Conservation (phyloP, 1,284 basidiomycete genomes). For the Fomitiporia mediterranea region DNA sequence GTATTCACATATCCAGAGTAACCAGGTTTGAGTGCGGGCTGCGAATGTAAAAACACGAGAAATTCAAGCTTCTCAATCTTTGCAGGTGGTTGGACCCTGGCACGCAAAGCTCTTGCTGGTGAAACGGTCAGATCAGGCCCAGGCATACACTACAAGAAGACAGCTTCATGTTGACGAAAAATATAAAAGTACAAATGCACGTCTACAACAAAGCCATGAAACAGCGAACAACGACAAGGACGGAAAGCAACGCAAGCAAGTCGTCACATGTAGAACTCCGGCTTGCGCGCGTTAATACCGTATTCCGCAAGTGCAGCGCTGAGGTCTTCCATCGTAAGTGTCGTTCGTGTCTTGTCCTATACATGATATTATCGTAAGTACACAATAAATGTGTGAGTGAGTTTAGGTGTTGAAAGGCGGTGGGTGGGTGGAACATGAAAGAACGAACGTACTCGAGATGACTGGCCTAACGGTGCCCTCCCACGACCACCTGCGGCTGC, state of each 20-base stretch:
- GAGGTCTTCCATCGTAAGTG: slow-evolving; percentile 96
- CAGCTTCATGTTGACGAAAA: no score
- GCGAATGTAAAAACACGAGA: no score
- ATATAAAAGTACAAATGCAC: neutral
- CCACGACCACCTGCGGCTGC: slow-evolving; percentile 61
- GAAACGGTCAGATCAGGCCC: no score
- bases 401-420: neutral
- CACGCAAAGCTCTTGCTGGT: no score
- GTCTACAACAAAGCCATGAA: no score
- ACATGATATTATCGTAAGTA: no score
- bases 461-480: slow-evolving; percentile 51
- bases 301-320: slow-evolving; percentile 91
- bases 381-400: slow-evolving; percentile 1
- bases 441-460: slow-evolving; percentile 45
- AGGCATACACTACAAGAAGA: no score
- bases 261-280: slow-evolving; percentile 76
- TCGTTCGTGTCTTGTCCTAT: slow-evolving; percentile 92
- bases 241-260: neutral
- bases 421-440: neutral
- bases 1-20: no score
- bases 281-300: slow-evolving; percentile 91
- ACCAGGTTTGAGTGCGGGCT: no score
- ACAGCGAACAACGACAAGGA: neutral
- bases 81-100: no score
- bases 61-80: no score